Evolutionary conservation across 176 grass and related monocot species (phyloP).

Genomic region (Oryza longistaminata): DNA sequence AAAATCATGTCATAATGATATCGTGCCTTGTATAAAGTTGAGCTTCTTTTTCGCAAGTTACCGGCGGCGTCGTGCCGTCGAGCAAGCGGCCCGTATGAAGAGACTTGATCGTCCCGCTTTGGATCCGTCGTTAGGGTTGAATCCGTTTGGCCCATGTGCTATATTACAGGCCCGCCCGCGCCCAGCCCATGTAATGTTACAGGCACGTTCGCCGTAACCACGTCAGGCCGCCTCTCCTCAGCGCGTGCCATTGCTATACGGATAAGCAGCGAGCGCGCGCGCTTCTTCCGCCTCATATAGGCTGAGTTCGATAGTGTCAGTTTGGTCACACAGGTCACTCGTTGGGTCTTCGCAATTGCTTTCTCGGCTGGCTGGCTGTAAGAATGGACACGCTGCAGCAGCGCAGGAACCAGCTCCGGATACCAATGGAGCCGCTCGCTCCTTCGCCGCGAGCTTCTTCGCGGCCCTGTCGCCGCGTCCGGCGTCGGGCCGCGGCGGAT

Average conservation of each 20-base stretch:
- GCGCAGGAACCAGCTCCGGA: conserved; percentile 19
- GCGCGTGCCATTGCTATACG: background rate
- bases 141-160: too few relatives aligned
- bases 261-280: background rate
- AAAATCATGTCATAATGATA: background rate
- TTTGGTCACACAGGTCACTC: background rate
- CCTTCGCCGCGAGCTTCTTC: conserved; percentile 31
- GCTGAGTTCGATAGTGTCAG: background rate
- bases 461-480: conserved; percentile 19
- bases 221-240: background rate
- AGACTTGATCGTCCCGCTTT: too few relatives aligned
- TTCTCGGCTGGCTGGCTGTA: background rate
- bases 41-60: too few relatives aligned
- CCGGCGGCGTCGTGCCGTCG: too few relatives aligned
- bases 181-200: too few relatives aligned
- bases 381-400: conserved; percentile 30
- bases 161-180: too few relatives aligned
- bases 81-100: too few relatives aligned
- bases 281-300: background rate
- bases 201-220: too few relatives aligned
- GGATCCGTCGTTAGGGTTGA: too few relatives aligned
- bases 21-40: background rate
- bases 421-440: conserved; percentile 43
- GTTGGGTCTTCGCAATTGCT: background rate
- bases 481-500: background rate